A percentile compares a stretch with the other conserved stretches of the same genome.
These are phyloP conservation scores for Schwanniomyces vanrijiae DNA, from an alignment of 805 yeast species.

Conservation along the genomic window DNA sequence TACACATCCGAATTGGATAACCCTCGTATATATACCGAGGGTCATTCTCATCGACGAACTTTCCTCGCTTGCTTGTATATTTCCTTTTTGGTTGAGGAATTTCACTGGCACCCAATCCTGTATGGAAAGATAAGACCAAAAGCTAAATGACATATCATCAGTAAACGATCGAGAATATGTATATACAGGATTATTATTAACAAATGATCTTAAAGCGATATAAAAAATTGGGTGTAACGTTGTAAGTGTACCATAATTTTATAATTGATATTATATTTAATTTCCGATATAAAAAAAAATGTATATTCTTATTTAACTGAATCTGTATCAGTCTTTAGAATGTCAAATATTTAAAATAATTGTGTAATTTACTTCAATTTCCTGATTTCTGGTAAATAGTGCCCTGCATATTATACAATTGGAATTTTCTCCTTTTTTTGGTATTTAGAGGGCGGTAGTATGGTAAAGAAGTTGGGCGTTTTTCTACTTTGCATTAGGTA, in stretches of 20 bases:
- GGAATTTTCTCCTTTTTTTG: neutral
- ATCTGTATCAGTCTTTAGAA: too few species aligned
- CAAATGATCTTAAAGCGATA: neutral
- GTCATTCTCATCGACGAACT: neutral
- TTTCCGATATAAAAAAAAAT: too few species aligned
- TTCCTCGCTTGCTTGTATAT: neutral
- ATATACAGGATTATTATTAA: neutral
- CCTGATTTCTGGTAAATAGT: too few species aligned
- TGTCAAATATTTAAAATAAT: too few species aligned
- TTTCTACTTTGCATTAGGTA: too few species aligned
- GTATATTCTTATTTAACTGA: too few species aligned
- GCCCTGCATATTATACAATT: too few species aligned
- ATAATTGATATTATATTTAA: too few species aligned
- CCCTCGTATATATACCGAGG: neutral
- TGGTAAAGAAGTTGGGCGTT: neutral
- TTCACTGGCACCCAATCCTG: neutral
- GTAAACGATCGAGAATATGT: too few species aligned
- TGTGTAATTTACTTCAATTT: too few species aligned
- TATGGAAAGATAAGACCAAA: neutral
- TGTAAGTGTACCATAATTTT: too few species aligned
- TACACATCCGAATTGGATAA: neutral
- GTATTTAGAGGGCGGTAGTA: neutral
- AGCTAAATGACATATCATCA: neutral
- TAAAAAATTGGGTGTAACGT: neutral
- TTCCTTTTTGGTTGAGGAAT: neutral